Evolutionary conservation across 169 alveolate genomes (phyloP), one percentile per base, ranked within the genome.

Genomic region (Cystoisospora suis): DNA sequence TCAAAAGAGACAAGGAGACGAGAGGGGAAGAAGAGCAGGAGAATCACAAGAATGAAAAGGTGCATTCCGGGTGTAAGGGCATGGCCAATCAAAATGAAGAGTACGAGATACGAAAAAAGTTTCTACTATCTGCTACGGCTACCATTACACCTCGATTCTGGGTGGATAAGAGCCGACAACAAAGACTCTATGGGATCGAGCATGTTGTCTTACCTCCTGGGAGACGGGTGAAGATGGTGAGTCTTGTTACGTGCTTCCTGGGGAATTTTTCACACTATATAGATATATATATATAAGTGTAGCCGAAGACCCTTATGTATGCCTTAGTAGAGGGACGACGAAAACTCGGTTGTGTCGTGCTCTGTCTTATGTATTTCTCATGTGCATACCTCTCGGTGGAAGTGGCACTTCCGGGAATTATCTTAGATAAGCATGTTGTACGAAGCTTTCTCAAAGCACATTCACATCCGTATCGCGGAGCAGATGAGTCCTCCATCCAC

Each of bases 71-170:
- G n/a, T n/a, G n/a, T n/a, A 44, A 65, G 42, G 4, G 77, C 12
- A 44, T 5, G 9, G 77, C 5, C 4, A 20, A 12, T 23, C 45
- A 36, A 44, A n/a, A n/a, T 20, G 77, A 65, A 1, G 42, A 65
- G 77, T 9, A 27, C 75, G 77, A 65, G 77, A 23, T 12, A 7
- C 3, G 23, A 3, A 36, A 58, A n/a, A 15, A 6, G 6, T 27
- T 65, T 15, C 77, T 36, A 2, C 5, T 65, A 44, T 44, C 42
- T 23, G 90, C 81, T 0, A 59, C 90, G 23, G 91, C 91, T 42
- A 70, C 87, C 5, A 23, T 87, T 4, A 81, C 86, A 46, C 91
- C 91, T 46, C 75, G 91, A 12, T 87, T 87, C 87, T 87, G 91
- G 91, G 79, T 81, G 6, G 91, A 87, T 32, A 87, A 87, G 53